A percentile compares a stretch with the other conserved stretches of the same genome.
Evolutionary conservation across 1,284 basidiomycete genomes (phyloP).

Genomic region (Boletus holoroseus): DNA sequence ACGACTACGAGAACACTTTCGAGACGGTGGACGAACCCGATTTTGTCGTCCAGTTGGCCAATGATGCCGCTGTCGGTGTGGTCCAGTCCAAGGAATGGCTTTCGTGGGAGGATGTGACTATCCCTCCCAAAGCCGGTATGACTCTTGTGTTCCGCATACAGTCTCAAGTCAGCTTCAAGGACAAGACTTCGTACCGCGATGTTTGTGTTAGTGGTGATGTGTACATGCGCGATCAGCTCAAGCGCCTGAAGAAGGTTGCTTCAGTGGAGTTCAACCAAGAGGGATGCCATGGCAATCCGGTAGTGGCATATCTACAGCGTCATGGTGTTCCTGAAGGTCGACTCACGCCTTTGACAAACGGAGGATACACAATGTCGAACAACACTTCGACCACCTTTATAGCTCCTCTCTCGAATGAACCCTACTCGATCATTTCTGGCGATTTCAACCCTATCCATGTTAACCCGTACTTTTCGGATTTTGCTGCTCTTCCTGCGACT

Average conservation of each 20-base stretch:
- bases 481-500: conserved; percentile 89
- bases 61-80: conserved; percentile 82
- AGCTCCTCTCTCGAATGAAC: conserved; percentile 85
- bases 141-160: conserved; percentile 85
- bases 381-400: conserved; percentile 59
- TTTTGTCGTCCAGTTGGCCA: conserved; percentile 74
- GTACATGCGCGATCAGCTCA: conserved; percentile 81
- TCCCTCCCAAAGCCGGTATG: conserved; percentile 75
- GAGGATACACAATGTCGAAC: conserved; percentile 77
- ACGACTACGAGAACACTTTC: conserved; percentile 93
- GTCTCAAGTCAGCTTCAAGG: conserved; percentile 86
- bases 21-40: conserved; percentile 87
- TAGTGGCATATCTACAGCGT: conserved; percentile 88
- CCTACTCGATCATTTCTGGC: conserved; percentile 93
- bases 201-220: conserved; percentile 83
- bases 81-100: conserved; percentile 98
- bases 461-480: conserved; percentile 97
- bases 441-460: conserved; percentile 99
- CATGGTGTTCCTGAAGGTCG: conserved; percentile 78
- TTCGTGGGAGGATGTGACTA: conserved; percentile 83
- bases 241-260: conserved; percentile 83
- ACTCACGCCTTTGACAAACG: conserved; percentile 73
- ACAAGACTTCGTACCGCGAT: conserved; percentile 80
- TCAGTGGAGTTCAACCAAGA: conserved; percentile 84
- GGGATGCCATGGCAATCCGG: conserved; percentile 88